Conservation (phyloP, 305 asterid genomes). For the Fraxinus latifolia region DNA sequence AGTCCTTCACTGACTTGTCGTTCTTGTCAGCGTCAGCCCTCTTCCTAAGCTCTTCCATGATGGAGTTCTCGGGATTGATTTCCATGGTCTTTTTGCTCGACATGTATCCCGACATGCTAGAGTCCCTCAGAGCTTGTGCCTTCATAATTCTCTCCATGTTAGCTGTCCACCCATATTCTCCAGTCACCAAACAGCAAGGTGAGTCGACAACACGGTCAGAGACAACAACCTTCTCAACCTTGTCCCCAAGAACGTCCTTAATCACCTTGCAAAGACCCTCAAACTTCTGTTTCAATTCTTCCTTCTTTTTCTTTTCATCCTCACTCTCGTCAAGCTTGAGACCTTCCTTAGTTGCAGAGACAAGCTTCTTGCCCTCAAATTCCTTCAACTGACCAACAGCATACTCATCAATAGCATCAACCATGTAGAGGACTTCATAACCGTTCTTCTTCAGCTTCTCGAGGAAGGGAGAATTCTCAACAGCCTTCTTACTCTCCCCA, state of each 20-base stretch:
- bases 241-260: slow-evolving; percentile 35
- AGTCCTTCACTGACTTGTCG: slow-evolving; percentile 70
- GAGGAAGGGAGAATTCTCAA: slow-evolving; percentile 39
- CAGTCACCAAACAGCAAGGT: slow-evolving; percentile 37
- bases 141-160: slow-evolving; percentile 52
- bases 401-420: slow-evolving; percentile 39
- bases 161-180: slow-evolving; percentile 40
- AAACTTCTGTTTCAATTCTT: slow-evolving; percentile 24
- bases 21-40: slow-evolving; percentile 36
- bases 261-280: slow-evolving; percentile 36
- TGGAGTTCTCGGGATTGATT: slow-evolving; percentile 30
- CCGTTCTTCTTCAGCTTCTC: slow-evolving; percentile 38
- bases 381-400: slow-evolving; percentile 35
- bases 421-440: slow-evolving; percentile 34
- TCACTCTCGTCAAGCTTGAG: slow-evolving; percentile 32
- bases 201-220: slow-evolving; percentile 42
- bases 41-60: slow-evolving; percentile 37
- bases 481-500: slow-evolving; percentile 38
- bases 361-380: slow-evolving; percentile 71
- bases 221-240: slow-evolving; percentile 28
- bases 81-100: slow-evolving; percentile 37
- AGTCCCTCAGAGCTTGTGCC: slow-evolving; percentile 36
- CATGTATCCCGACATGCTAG: slow-evolving; percentile 36
- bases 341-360: slow-evolving; percentile 58
- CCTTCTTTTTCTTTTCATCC: slow-evolving; percentile 27